Conservation (phyloP, 495 filamentous ascomycete genomes). For the Cudoniella acicularis region DNA sequence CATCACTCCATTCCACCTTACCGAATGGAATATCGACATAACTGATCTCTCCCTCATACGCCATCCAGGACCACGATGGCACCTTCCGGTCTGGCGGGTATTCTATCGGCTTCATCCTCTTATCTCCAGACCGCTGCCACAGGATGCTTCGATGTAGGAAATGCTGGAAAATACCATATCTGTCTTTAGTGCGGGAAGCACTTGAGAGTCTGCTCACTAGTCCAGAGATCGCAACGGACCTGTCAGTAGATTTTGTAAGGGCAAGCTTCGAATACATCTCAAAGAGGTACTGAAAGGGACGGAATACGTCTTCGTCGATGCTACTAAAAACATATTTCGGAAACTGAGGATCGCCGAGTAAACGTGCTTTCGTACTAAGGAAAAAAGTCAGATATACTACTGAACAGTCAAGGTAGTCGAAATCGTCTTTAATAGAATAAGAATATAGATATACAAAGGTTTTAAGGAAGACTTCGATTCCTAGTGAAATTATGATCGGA, state of each 20-base stretch:
- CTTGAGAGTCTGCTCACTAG: not conserved
- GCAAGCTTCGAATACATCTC: conserved; percentile 1
- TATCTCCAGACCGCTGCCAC: not conserved
- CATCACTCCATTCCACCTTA: not conserved
- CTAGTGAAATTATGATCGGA: too few relatives aligned
- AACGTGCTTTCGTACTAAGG: conserved; percentile 17
- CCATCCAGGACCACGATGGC: conserved; percentile 15
- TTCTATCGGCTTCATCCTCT: not conserved
- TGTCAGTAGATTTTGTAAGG: conserved; percentile 3
- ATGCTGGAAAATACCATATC: not conserved
- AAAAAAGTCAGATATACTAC: conserved; percentile 6
- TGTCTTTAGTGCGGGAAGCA: not conserved
- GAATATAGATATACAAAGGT: not conserved
- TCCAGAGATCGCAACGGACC: conserved; percentile 5
- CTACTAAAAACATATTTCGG: conserved; percentile 25
- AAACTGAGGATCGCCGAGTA: conserved; percentile 36
- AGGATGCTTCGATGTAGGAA: conserved; percentile 7
- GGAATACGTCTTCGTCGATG: not conserved
- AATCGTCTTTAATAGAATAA: too few relatives aligned
- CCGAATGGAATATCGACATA: not conserved
- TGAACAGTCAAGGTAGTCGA: too few relatives aligned
- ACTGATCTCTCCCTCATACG: not conserved
- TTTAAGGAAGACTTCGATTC: too few relatives aligned
- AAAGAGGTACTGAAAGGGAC: not conserved
- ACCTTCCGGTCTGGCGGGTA: not conserved